A percentile compares a stretch with the other conserved stretches of the same genome.
These are phyloP conservation scores for Crucibulum laeve DNA, from an alignment of 768 basidiomycete genomes.

Conservation along the genomic window DNA sequence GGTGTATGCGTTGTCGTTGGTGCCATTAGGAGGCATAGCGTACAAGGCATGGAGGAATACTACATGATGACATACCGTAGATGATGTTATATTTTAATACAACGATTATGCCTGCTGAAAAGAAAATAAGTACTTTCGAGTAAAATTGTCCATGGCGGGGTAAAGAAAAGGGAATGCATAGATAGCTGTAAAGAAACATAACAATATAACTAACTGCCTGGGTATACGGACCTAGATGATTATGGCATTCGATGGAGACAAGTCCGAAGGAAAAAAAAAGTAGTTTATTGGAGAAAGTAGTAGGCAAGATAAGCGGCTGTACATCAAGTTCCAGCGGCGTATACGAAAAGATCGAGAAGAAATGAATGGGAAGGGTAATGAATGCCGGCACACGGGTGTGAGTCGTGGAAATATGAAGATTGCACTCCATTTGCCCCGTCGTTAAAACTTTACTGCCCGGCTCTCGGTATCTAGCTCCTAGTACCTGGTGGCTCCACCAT, in stretches of 20 bases:
- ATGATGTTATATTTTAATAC: not conserved
- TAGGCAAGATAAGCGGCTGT: slow-evolving; percentile 11
- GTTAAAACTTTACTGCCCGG: not conserved
- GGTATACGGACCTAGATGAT: slow-evolving; percentile 7
- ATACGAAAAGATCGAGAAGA: slow-evolving; percentile 10
- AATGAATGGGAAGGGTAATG: slow-evolving; percentile 11
- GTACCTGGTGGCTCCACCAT: slow-evolving; percentile 12
- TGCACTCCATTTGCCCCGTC: not conserved
- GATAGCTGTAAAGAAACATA: not conserved
- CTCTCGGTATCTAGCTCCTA: slow-evolving; percentile 5
- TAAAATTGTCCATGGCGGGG: too few relatives aligned
- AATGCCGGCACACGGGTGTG: slow-evolving; percentile 9
- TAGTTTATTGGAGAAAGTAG: not conserved
- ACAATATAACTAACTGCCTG: slow-evolving; percentile 13
- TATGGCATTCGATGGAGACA: slow-evolving; percentile 1
- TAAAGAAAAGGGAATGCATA: too few relatives aligned
- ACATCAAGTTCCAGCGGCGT: slow-evolving; percentile 26
- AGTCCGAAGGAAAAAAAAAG: slow-evolving; percentile 1
- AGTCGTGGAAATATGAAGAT: not conserved
- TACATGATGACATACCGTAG: slow-evolving; percentile 3
- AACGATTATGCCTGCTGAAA: too few relatives aligned
- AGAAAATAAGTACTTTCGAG: too few relatives aligned
- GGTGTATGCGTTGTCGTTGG: slow-evolving; percentile 25
- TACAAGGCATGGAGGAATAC: slow-evolving; percentile 18
- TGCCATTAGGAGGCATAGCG: slow-evolving; percentile 19